Percentiles rank a stretch among this genome's conserved stretches.
Conservation (phyloP, 108 stramenopile species). For the Epipyxis sp. region DNA sequence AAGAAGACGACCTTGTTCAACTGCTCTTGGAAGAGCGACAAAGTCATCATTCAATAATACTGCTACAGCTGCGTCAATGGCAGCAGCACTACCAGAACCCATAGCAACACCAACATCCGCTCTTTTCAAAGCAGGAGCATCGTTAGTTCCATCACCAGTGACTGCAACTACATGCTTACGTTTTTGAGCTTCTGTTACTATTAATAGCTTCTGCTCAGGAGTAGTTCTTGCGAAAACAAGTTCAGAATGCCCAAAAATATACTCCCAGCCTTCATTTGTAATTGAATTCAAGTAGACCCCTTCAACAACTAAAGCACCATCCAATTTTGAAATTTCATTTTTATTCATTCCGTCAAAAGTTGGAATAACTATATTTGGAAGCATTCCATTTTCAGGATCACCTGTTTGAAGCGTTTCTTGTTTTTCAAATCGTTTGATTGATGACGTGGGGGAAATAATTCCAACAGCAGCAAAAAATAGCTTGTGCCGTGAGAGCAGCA, state of each 20-base stretch:
- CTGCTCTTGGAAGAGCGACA: conserved; percentile 77
- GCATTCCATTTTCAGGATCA: not conserved
- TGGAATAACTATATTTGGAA: not conserved
- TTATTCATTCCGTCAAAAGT: not conserved
- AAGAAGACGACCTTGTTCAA: conserved; percentile 68
- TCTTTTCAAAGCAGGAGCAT: conserved; percentile 92
- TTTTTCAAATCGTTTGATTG: too few species aligned
- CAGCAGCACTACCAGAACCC: conserved; percentile 69
- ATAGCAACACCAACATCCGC: conserved; percentile 99
- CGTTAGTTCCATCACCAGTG: conserved; percentile 99
- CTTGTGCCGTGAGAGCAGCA: conserved; percentile 81
- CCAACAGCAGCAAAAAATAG: conserved; percentile 84
- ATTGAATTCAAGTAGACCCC: conserved; percentile 52
- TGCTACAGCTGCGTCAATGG: conserved; percentile 93
- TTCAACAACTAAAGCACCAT: conserved; percentile 61
- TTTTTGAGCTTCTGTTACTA: conserved; percentile 88
- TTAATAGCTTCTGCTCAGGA: conserved; percentile 67
- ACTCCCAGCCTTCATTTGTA: conserved; percentile 57
- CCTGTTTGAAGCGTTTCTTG: too few species aligned
- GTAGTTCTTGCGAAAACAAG: conserved; percentile 64
- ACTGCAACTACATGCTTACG: conserved; percentile 80
- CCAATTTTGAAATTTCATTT: not conserved
- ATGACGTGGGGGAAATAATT: not conserved
- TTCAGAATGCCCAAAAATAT: conserved; percentile 26
- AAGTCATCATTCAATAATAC: conserved; percentile 97